Conservation (phyloP, 2,329 filamentous ascomycete species). For the Setomelanomma holmii region DNA sequence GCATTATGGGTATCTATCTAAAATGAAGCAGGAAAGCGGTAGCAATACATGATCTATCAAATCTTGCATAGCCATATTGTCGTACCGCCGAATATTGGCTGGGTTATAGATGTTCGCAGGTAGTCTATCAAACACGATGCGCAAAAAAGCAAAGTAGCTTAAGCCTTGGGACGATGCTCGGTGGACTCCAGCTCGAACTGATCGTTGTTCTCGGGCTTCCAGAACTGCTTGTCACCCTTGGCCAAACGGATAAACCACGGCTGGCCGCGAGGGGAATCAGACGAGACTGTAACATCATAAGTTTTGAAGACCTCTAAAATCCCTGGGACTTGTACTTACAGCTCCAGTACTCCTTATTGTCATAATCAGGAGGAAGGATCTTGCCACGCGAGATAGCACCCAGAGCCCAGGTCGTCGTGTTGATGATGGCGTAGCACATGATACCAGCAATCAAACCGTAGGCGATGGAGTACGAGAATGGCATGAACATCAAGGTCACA, state of each 20-base stretch:
- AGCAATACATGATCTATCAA: not conserved
- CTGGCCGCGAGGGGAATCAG: slow-evolving; percentile 30
- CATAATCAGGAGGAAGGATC: slow-evolving; percentile 33
- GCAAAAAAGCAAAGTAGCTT: not conserved
- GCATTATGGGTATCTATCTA: not conserved
- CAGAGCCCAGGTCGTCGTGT: slow-evolving; percentile 66
- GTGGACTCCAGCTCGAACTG: slow-evolving; percentile 32
- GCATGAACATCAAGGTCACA: slow-evolving; percentile 83
- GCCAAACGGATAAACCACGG: slow-evolving; percentile 35
- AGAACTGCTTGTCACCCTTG: slow-evolving; percentile 34
- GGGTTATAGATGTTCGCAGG: too few species aligned
- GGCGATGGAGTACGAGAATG: slow-evolving; percentile 87
- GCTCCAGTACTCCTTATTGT: slow-evolving; percentile 40
- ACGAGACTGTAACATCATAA: slow-evolving; percentile 13
- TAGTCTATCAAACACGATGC: not conserved
- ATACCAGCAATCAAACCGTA: slow-evolving; percentile 86
- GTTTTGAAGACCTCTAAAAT: too few species aligned
- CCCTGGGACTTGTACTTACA: too few species aligned
- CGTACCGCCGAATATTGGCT: too few species aligned
- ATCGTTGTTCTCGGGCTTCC: slow-evolving; percentile 25
- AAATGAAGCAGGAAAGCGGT: not conserved
- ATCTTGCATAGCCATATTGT: too few species aligned
- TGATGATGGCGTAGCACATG: slow-evolving; percentile 76
- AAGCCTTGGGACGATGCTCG: slow-evolving; percentile 14
- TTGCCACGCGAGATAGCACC: slow-evolving; percentile 22